Evolutionary conservation across 2,329 filamentous ascomycete species (phyloP).

Genomic region (Trichoderma asperellum): DNA sequence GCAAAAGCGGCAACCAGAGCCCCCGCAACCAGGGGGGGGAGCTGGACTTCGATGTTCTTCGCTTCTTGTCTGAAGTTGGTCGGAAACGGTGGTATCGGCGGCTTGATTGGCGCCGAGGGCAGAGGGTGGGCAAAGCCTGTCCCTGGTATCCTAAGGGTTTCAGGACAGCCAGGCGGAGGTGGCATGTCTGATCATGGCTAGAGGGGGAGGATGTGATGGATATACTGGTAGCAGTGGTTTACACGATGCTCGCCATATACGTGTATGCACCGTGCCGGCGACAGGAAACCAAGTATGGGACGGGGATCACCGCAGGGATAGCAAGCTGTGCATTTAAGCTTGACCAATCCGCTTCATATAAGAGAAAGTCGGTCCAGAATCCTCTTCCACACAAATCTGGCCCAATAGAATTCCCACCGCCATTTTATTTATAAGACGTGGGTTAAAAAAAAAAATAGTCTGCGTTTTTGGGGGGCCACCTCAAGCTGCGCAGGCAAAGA

Average conservation of each 20-base stretch:
- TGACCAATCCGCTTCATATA: constrained; percentile 1
- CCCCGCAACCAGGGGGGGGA: constrained; percentile 44
- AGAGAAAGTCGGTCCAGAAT: neutral
- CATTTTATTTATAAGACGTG: constrained; percentile 5
- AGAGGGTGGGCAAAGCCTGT: constrained; percentile 28
- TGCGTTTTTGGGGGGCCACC: neutral
- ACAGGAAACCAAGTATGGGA: neutral
- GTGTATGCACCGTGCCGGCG: neutral
- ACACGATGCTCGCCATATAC: neutral
- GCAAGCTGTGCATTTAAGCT: constrained; percentile 5
- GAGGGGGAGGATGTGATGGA: neutral
- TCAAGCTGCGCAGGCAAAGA: constrained; percentile 10
- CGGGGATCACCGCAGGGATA: constrained; percentile 2
- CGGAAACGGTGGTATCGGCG: constrained; percentile 41
- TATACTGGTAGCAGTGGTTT: neutral
- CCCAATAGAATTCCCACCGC: neutral
- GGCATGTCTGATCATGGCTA: constrained; percentile 40
- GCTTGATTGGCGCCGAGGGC: constrained; percentile 34
- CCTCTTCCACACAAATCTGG: neutral
- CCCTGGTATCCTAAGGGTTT: constrained; percentile 35
- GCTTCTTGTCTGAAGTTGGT: constrained; percentile 38
- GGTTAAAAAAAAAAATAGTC: neutral
- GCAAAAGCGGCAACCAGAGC: constrained; percentile 44
- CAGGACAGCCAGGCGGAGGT: constrained; percentile 37
- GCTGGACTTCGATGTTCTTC: constrained; percentile 40